Evolutionary conservation across 805 yeast species (phyloP), one percentile per base, ranked within the genome.

Genomic region (Ogataea neopini): DNA sequence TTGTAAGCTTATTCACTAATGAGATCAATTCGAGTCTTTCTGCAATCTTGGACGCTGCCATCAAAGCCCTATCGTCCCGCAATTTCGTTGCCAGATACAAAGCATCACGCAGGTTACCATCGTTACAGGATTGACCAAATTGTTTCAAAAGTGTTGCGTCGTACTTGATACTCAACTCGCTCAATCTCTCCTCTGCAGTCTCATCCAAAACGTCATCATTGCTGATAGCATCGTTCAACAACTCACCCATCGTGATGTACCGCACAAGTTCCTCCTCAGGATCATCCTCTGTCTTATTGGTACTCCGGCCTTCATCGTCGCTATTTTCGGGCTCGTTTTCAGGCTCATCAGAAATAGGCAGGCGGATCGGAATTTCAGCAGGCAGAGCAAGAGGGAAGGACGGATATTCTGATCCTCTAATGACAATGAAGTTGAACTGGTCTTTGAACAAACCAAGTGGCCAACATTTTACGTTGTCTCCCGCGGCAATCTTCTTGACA

Each of bases 321-420:
- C 40, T 36, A 14, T 34, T 14, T 4, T 13, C 40, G 10, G 15
- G 26, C 40, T 22, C 40, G 17, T 36, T 22, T n/a, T 36, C 40
- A 18, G 3, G 18, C 17, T 36, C 40, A 8, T 13, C 57, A 20
- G 66, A 61, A 1, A 86, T 71, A 1, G 97, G 97, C 19, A 90
- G 64, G 47, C 74, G 72, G 37, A 90, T 69, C 11, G 83, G 86
- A 53, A 92, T 64, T 58, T 88, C 96, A 9, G 89, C 76, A 1
- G 96, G 92, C 47, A 90, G 73, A 0, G 96, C 86, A 43, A 94
- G 68, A 11, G 98, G 98, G 60, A 88, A 82, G 3, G 81, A 79
- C 0, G 97, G 97, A 66, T 84, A 84, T 26, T 71, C 70, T 4
- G 73, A 72, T 18, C 90, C 91, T 66, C 87, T 86, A 51, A 88